A percentile compares a stretch with the other conserved stretches of the same genome.
Evolutionary conservation across 306 rosid species (phyloP).

Genomic region (Prunus davidiana): DNA sequence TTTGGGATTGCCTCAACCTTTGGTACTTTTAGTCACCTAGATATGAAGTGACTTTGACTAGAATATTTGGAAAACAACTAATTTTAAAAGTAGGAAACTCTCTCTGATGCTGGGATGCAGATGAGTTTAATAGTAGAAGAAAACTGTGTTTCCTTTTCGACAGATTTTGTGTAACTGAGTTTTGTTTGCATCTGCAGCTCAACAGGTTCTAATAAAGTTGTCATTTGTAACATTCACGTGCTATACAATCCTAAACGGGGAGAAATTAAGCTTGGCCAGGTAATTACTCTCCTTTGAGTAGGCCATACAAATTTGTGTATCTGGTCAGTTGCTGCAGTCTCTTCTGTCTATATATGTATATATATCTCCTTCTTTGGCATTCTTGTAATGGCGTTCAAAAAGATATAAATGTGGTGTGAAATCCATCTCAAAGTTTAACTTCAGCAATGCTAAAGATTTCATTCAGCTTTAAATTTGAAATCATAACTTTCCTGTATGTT

Average conservation of each 20-base stretch:
- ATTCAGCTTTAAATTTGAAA: slow-evolving; percentile 23
- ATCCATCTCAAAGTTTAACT: slow-evolving; percentile 13
- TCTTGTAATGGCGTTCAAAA: not conserved
- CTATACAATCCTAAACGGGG: slow-evolving; percentile 92
- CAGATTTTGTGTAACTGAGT: not conserved
- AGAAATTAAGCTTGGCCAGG: slow-evolving; percentile 98
- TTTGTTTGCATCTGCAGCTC: slow-evolving; percentile 42
- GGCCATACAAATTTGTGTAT: slow-evolving; percentile 4
- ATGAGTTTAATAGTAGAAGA: not conserved
- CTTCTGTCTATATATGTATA: not conserved
- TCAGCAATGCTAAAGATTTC: slow-evolving; percentile 12
- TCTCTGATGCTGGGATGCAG: not conserved
- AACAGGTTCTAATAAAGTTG: slow-evolving; percentile 55
- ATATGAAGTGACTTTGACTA: not conserved
- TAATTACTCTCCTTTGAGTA: slow-evolving; percentile 27
- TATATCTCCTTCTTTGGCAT: not conserved
- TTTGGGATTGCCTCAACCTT: not conserved
- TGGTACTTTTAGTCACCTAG: not conserved
- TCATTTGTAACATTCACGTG: slow-evolving; percentile 83
- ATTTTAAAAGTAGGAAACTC: not conserved
- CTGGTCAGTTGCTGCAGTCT: not conserved
- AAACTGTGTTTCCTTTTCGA: not conserved
- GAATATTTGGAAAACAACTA: not conserved
- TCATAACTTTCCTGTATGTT: slow-evolving; percentile 15
- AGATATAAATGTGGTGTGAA: not conserved